Evolutionary conservation across 2,329 filamentous ascomycete species (phyloP).

Genomic region (Aspergillus sergii): DNA sequence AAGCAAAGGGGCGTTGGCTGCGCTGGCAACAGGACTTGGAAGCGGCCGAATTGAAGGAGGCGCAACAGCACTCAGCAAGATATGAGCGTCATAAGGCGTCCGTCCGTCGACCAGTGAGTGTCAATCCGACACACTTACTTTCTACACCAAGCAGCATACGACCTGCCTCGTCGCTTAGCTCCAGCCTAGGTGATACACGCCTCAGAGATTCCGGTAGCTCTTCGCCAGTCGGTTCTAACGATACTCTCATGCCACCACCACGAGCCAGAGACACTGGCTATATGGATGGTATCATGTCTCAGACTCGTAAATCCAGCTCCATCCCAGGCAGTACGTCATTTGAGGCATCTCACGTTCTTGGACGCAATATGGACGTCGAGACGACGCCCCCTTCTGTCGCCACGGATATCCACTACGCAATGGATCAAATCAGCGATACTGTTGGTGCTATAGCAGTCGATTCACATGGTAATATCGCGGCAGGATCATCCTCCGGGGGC

Average conservation of each 20-base stretch:
- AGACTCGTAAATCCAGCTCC: background rate
- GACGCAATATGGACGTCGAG: constrained; percentile 7
- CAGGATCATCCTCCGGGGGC: constrained; percentile 92
- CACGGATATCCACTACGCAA: constrained; percentile 11
- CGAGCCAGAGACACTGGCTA: constrained; percentile 7
- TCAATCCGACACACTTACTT: constrained; percentile 26
- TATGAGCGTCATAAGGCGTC: constrained; percentile 22
- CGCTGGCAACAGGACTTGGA: constrained; percentile 75
- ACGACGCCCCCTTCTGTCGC: background rate
- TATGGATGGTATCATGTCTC: constrained; percentile 10
- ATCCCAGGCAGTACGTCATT: background rate
- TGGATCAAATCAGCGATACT: constrained; percentile 82
- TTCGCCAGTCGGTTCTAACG: background rate
- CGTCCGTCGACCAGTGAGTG: constrained; percentile 26
- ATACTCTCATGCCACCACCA: background rate
- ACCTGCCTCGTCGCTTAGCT: constrained; percentile 5
- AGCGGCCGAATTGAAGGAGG: constrained; percentile 57
- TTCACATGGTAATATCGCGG: constrained; percentile 80
- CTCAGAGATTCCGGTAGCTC: background rate
- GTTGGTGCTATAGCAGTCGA: constrained; percentile 96
- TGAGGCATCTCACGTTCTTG: background rate
- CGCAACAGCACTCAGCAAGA: constrained; percentile 27
- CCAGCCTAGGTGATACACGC: background rate
- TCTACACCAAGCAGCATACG: constrained; percentile 20
- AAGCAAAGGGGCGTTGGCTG: constrained; percentile 74